These are phyloP conservation scores for Leucosporidium yakuticum DNA, from an alignment of 768 basidiomycete genomes.

Conservation along the genomic window DNA sequence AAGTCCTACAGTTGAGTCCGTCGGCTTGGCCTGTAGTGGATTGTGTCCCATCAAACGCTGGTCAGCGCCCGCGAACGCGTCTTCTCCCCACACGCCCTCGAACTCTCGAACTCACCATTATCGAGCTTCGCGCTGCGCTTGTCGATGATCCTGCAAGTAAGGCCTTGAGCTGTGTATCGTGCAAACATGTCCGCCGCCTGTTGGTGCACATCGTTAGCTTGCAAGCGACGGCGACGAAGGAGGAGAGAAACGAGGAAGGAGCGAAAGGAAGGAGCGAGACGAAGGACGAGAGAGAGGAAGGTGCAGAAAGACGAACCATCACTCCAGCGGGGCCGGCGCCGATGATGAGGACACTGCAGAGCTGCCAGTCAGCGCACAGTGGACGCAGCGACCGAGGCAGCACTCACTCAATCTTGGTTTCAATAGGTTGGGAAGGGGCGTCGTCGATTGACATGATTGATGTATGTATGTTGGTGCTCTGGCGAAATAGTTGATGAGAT, in stretches of 20 bases:
- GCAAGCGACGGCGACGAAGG: neutral
- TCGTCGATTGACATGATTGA: no score
- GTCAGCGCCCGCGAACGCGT: neutral
- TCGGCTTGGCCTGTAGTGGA: conserved; percentile 37
- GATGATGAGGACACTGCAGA: conserved; percentile 21
- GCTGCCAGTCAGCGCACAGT: no score
- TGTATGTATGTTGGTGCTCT: no score
- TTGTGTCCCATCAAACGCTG: neutral
- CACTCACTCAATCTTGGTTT: no score
- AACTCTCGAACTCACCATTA: conserved; percentile 21
- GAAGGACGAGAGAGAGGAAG: no score
- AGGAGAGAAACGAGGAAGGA: neutral
- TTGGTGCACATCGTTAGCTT: no score
- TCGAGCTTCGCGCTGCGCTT: conserved; percentile 37
- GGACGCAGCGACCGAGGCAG: no score
- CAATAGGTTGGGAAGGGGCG: no score
- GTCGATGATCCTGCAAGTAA: conserved; percentile 34
- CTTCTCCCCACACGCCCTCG: neutral
- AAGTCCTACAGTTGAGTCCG: conserved; percentile 36
- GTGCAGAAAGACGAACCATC: conserved; percentile 25
- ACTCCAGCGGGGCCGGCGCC: conserved; percentile 36
- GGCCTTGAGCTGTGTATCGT: conserved; percentile 15
- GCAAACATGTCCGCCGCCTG: conserved; percentile 22
- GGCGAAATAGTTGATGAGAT: no score
- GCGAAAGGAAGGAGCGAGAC: no score